A percentile compares a stretch with the other conserved stretches of the same genome.
Evolutionary conservation across 306 rosid genomes (phyloP).

Genomic region (Delonix regia): DNA sequence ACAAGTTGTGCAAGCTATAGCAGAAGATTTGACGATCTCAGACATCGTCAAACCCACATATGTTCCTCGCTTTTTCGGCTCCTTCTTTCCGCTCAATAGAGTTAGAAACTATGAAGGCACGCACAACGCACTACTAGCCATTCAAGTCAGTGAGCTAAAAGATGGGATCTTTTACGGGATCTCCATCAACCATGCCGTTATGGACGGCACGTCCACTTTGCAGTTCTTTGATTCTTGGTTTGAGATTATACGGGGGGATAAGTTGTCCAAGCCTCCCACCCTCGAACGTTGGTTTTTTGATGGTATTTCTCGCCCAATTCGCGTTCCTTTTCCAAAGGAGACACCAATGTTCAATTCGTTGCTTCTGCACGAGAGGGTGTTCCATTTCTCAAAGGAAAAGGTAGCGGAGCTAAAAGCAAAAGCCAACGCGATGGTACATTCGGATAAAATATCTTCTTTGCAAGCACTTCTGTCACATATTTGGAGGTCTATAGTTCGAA

Average conservation of each 20-base stretch:
- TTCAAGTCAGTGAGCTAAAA: constrained; percentile 44
- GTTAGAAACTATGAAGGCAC: constrained; percentile 30
- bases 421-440: constrained; percentile 35
- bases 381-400: constrained; percentile 41
- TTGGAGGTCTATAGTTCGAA: constrained; percentile 44
- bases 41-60: constrained; percentile 29
- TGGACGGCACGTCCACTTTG: constrained; percentile 46
- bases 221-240: constrained; percentile 51
- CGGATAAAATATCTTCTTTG: constrained; percentile 39
- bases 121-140: constrained; percentile 31
- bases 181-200: constrained; percentile 43
- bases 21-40: not conserved
- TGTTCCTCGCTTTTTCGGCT: constrained; percentile 34
- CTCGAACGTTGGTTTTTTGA: constrained; percentile 17
- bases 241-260: constrained; percentile 19
- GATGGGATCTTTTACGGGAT: constrained; percentile 45
- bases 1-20: constrained; percentile 34
- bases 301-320: not conserved
- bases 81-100: constrained; percentile 41
- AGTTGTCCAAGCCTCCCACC: not conserved
- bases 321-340: constrained; percentile 2
- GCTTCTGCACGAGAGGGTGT: constrained; percentile 1
- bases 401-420: constrained; percentile 39
- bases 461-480: constrained; percentile 48
- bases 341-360: not conserved